Evolutionary conservation across 176 grass and related monocot species (phyloP).

Genomic region (Cenchrus americanus): DNA sequence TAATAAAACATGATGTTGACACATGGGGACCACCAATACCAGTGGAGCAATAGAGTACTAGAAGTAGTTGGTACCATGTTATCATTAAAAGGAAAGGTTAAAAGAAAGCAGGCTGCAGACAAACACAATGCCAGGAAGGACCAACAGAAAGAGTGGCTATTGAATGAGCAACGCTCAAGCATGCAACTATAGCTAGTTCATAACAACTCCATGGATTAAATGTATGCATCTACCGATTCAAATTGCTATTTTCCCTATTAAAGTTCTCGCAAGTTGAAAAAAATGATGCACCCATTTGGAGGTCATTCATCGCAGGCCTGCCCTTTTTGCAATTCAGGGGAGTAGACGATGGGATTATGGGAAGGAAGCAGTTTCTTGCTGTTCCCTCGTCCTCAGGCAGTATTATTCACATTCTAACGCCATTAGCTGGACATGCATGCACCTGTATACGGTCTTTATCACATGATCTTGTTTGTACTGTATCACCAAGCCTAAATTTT

Average conservation of each 20-base stretch:
- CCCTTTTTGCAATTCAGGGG: conserved; percentile 18
- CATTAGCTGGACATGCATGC: background rate
- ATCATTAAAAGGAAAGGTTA: background rate
- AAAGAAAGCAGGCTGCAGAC: background rate
- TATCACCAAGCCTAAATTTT: background rate
- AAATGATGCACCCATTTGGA: background rate
- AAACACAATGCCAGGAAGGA: conserved; percentile 20
- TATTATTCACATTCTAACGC: conserved; percentile 22
- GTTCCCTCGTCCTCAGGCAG: background rate
- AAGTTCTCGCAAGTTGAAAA: conserved; percentile 18
- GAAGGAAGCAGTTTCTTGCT: conserved; percentile 20
- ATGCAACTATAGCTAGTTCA: background rate
- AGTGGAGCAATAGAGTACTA: background rate
- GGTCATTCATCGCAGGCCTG: background rate
- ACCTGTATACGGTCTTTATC: background rate
- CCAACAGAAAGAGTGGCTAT: conserved; percentile 21
- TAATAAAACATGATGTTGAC: background rate
- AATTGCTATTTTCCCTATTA: conserved; percentile 10
- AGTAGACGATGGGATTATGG: background rate
- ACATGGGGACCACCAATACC: background rate
- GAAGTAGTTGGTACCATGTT: background rate
- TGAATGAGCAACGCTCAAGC: background rate
- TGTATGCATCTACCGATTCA: background rate
- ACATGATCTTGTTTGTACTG: background rate
- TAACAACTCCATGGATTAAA: background rate